Conservation (phyloP, 164 flowering plant genomes). For the Nymphaea thermarum region DNA sequence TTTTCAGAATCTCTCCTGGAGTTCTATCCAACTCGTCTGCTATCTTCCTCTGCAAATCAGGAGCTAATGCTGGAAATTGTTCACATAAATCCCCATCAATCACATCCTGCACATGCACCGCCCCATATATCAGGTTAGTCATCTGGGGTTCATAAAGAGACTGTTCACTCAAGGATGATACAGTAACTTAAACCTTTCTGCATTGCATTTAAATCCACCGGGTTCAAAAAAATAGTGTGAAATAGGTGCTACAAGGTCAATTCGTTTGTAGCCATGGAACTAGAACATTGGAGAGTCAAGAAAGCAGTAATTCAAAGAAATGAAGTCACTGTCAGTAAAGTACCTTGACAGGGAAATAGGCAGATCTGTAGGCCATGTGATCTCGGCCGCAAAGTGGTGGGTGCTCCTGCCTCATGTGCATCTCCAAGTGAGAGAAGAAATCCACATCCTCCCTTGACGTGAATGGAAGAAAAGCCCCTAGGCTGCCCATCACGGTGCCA, state of each 20-base stretch:
- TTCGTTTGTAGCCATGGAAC: no score
- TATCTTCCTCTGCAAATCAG: conserved; percentile 90
- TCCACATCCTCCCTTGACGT: conserved; percentile 97
- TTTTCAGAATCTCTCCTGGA: conserved; percentile 93
- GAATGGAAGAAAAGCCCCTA: conserved; percentile 91
- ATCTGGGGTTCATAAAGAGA: no score
- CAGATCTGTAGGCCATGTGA: conserved; percentile 95
- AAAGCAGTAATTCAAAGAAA: background rate
- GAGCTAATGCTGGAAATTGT: conserved; percentile 85
- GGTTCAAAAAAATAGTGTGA: no score
- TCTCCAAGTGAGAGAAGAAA: conserved; percentile 97
- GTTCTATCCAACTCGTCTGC: conserved; percentile 98
- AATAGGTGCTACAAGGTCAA: no score
- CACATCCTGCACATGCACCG: conserved; percentile 61
- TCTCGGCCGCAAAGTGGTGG: conserved; percentile 99
- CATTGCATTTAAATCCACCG: no score
- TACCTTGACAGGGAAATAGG: conserved; percentile 97
- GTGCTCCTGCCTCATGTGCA: conserved; percentile 97
- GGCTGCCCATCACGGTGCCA: conserved; percentile 98
- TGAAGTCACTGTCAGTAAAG: background rate
- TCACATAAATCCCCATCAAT: conserved; percentile 99
- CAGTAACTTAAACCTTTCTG: no score
- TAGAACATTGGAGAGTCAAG: background rate
- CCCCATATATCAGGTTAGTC: background rate
- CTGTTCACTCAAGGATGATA: no score